Evolutionary conservation across 768 basidiomycete genomes (phyloP), one percentile per base, ranked within the genome.

Genomic region (Heimioporus sp.): DNA sequence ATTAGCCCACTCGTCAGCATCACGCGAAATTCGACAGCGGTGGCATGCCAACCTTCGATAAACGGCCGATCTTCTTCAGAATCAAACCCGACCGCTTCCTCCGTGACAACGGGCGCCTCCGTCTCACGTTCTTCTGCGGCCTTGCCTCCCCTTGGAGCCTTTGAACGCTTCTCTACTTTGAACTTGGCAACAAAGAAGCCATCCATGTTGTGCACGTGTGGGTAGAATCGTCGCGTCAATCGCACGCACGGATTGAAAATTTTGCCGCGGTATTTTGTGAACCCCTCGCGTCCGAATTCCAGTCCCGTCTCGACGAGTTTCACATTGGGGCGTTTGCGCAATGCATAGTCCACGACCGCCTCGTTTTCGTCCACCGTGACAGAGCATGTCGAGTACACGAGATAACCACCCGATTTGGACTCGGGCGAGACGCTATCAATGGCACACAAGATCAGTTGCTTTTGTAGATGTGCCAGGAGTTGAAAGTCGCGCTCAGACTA

Each of bases 171-270:
- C 66, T 84, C 87, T n/a, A 98, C 86, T 71, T 90, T 95, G 80
- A 99, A 92, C 71, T 98, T 98, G 53, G 96, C 96, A 49, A 98
- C 95, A 69, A 81, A 99, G 80, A 99, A 99, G 6, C 97, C 97
- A 68, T 99, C 97, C 95, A 98, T 97, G 72, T 99, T 99, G 73
- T 98, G 95, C 61, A 97, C 94, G 70, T 98, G 95, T 15, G 95
- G 91, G 67, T 94, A 96, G 70, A 93, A 96, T 54, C 97, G 76
- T 59, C 93, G 76, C 17, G 97, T 97, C 57, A 96, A 71, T 55
- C 75, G 78, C 62, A 99, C 67, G 57, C 81, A 88, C 32, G 87
- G 77, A 66, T 85, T 78, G 73, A 98, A 98, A 30, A 72, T 80
- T 79, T 95, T 98, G 19, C 96, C 97, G 46, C 92, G 85, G 75